phyloP scores from a whole-genome alignment of 2,329 filamentous ascomycete species.

The Coccinonectria pachysandricola region DNA sequence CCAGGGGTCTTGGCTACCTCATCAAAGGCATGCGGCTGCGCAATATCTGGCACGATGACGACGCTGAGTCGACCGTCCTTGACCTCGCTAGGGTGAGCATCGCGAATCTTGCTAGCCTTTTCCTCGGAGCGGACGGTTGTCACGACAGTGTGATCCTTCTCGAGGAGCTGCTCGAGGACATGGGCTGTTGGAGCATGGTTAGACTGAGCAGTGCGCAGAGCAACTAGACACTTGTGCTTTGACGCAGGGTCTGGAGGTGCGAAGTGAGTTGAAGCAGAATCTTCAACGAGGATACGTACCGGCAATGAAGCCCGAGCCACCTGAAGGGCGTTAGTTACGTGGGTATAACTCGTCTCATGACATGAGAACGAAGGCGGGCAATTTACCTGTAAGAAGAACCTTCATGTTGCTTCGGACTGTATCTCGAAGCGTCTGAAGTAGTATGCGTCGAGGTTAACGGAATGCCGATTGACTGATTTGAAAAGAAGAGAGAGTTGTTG shows the following conservation, averaged over 20 bases:
- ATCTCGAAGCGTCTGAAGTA: not conserved
- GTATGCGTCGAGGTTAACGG: not conserved
- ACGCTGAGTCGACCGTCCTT: constrained; percentile 34
- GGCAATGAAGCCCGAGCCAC: constrained; percentile 27
- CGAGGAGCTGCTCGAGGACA: constrained; percentile 43
- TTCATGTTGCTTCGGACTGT: constrained; percentile 19
- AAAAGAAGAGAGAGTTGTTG: no score
- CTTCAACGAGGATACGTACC: no score
- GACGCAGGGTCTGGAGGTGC: no score
- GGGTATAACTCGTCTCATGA: not conserved
- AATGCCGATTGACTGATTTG: no score
- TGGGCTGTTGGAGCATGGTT: constrained; percentile 30
- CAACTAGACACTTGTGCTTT: no score
- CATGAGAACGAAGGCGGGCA: not conserved
- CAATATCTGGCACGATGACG: constrained; percentile 67
- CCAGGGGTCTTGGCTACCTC: constrained; percentile 41
- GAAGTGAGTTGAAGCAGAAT: no score
- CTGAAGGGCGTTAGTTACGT: constrained; percentile 11
- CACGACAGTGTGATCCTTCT: constrained; percentile 39
- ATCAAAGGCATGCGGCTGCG: constrained; percentile 62
- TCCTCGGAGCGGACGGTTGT: constrained; percentile 46
- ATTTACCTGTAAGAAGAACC: constrained; percentile 22
- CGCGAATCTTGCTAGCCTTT: constrained; percentile 42
- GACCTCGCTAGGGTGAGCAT: constrained; percentile 31
- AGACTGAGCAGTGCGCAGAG: no score